phyloP scores from a whole-genome alignment of 306 rosid genomes.

The Medicago lupulina region DNA sequence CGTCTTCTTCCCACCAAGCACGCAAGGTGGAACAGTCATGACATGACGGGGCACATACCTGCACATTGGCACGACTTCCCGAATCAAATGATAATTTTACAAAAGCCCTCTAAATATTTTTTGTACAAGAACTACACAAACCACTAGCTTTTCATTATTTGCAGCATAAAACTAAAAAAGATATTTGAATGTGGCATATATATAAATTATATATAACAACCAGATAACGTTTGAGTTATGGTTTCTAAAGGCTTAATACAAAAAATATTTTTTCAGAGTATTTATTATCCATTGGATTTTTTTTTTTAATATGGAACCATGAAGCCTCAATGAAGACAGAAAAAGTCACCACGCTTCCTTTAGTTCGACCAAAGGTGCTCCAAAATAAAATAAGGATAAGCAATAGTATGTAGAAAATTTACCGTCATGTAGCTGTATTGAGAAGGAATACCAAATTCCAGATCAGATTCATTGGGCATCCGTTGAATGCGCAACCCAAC shows the following conservation, averaged over 20 bases:
- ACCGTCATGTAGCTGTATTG: conserved; percentile 93
- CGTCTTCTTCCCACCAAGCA: conserved; percentile 99
- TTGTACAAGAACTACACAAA: conserved; percentile 5
- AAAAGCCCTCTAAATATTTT: conserved; percentile 9
- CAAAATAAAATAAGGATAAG: conserved; percentile 27
- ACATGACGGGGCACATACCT: conserved; percentile 99
- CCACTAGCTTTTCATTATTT: conserved; percentile 8
- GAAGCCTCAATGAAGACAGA: not conserved
- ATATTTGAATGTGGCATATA: not conserved
- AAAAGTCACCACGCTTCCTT: not conserved
- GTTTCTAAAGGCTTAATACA: not conserved
- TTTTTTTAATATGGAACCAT: conserved; percentile 1
- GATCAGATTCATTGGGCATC: conserved; percentile 87
- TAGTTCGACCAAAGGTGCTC: conserved; percentile 9
- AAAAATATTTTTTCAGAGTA: conserved; percentile 3
- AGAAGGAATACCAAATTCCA: conserved; percentile 94
- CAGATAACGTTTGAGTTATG: not conserved
- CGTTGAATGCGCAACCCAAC: conserved; percentile 96
- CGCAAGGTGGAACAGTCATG: conserved; percentile 95
- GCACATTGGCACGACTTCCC: conserved; percentile 28
- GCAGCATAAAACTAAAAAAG: not conserved
- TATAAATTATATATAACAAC: not conserved
- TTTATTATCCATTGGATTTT: conserved; percentile 19
- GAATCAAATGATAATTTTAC: conserved; percentile 33
- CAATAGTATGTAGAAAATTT: conserved; percentile 41